Conservation (phyloP, 78 protist genomes). For the Ministeria vibrans region DNA sequence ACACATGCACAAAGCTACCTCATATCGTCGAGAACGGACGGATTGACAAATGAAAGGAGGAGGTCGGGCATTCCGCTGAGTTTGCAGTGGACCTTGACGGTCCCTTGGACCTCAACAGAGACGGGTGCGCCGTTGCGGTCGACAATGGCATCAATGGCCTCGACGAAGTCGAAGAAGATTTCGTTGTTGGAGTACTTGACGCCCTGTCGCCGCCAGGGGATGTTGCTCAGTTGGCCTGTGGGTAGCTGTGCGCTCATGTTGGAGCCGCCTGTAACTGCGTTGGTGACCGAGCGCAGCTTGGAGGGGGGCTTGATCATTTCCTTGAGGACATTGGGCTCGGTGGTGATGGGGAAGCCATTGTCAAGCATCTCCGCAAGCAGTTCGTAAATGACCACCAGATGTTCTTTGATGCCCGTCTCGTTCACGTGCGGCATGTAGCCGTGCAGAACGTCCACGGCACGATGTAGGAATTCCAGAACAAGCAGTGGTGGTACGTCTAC, state of each 20-base stretch:
- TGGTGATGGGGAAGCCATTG: slow-evolving; percentile 83
- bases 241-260: background rate
- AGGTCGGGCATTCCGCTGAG: slow-evolving; percentile 78
- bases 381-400: slow-evolving; percentile 66
- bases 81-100: slow-evolving; percentile 24
- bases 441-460: slow-evolving; percentile 59
- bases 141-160: slow-evolving; percentile 46
- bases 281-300: slow-evolving; percentile 16
- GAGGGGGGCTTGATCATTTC: slow-evolving; percentile 75
- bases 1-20: too few relatives aligned
- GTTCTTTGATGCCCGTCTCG: slow-evolving; percentile 45
- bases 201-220: slow-evolving; percentile 84
- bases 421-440: slow-evolving; percentile 54
- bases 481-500: slow-evolving; percentile 55
- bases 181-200: slow-evolving; percentile 77
- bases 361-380: slow-evolving; percentile 86
- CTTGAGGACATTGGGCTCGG: slow-evolving; percentile 75
- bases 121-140: slow-evolving; percentile 32
- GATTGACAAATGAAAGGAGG: slow-evolving; percentile 51
- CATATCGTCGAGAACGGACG: slow-evolving; percentile 60
- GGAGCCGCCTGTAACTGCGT: slow-evolving; percentile 28
- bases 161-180: slow-evolving; percentile 82
- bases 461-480: slow-evolving; percentile 67
- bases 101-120: slow-evolving; percentile 36
- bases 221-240: slow-evolving; percentile 6